Evolutionary conservation across 2,329 filamentous ascomycete genomes (phyloP), one percentile per base, ranked within the genome.

Genomic region (Falciphora oryzae): DNA sequence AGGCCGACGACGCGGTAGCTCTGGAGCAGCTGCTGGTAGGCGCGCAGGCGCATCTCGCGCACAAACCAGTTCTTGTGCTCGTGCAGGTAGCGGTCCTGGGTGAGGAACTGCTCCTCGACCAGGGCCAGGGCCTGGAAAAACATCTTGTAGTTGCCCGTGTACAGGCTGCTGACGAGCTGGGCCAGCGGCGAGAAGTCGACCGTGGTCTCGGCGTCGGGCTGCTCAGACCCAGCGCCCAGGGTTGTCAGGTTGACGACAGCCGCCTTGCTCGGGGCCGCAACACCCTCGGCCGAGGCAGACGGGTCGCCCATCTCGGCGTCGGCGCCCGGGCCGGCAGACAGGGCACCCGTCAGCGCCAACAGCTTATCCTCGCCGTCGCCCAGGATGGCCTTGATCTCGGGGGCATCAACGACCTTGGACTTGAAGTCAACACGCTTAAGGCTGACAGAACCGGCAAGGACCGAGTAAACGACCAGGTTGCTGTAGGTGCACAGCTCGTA

Each of bases 401-500:
- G 94, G 10, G 95, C 95, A 76, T 99, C 95, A 57, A 99, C 94
- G 31, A 99, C 95, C 82, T 98, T 98, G 69, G 91, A 91, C 83
- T 99, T 99, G 85, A 99, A 99, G 77, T 99, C 95, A 44, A 97
- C 92, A 61, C 95, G 90, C 82, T 97, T 97, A 65, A 99, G 85
- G 59, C 94, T 95, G 29, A 98, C 89, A 8, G 93, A 96, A 66
- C 95, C 95, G 50, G 95, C 93, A 44, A 99, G 88, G 28, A 98
- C 94, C 1, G 95, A 93, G 80, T 98, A 99, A 65, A 97, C 89
- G 63, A 99, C 95, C 29, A 99, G 86, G 67, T 87, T 90, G 66
- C 93, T 97, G 82, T 99, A 99, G 69, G 90, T 94, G 87, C 95
- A 99, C 62, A 99, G 87, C 78, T 99, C 95, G 80, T 97, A 97